Conservation (phyloP, 2,329 filamentous ascomycete species). For the Fusarium protoensiforme region DNA sequence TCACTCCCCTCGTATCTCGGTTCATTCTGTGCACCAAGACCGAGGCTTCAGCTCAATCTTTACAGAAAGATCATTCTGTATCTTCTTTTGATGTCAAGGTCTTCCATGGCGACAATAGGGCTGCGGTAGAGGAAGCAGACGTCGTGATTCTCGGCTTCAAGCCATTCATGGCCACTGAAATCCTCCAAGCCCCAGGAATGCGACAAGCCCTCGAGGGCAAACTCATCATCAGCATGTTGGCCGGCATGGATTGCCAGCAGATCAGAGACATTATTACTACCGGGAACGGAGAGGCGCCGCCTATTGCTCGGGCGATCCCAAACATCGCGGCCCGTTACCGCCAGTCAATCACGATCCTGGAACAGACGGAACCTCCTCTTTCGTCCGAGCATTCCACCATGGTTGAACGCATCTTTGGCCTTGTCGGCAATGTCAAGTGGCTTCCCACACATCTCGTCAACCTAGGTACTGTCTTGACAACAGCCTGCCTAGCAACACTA, state of each 20-base stretch:
- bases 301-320: neutral
- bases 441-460: neutral
- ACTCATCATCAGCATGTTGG: neutral
- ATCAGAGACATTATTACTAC: neutral
- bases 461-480: neutral
- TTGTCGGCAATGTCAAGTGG: neutral
- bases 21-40: neutral
- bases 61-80: neutral
- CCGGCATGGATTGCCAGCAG: neutral
- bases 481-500: neutral
- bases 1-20: neutral
- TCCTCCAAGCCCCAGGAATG: neutral
- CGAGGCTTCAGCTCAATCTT: neutral
- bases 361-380: neutral
- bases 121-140: neutral
- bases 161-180: neutral
- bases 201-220: neutral
- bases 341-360: neutral
- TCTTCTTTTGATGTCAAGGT: neutral
- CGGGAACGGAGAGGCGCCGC: too few species aligned
- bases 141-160: slow-evolving; percentile 8
- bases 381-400: neutral
- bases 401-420: neutral
- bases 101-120: neutral
- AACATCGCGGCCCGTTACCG: neutral